These are phyloP conservation scores for Hylodesmum podocarpum DNA, from an alignment of 306 rosid species.

Conservation along the genomic window DNA sequence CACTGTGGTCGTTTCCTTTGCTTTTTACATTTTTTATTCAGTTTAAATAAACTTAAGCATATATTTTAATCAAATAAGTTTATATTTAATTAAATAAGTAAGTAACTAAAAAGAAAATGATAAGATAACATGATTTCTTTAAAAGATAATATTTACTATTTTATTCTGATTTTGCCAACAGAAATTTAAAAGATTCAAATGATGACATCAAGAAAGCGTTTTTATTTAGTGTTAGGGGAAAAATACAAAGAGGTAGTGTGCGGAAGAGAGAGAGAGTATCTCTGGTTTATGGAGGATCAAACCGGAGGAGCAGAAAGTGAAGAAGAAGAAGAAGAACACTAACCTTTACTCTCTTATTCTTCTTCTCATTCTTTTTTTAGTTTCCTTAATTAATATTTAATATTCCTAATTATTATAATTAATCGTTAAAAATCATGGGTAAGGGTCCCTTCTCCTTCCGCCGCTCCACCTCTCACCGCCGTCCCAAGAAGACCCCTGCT, in stretches of 20 bases:
- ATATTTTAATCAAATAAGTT: too few species aligned
- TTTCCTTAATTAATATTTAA: too few species aligned
- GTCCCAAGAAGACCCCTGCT: constrained; percentile 44
- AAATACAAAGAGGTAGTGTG: neutral
- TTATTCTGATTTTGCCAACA: too few species aligned
- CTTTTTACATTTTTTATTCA: too few species aligned
- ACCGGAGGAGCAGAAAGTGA: constrained; percentile 13
- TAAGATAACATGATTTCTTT: too few species aligned
- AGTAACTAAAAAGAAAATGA: too few species aligned
- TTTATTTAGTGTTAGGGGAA: too few species aligned
- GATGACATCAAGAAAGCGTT: too few species aligned
- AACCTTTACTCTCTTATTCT: neutral
- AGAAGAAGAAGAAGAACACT: neutral
- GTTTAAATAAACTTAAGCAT: too few species aligned
- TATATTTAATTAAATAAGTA: too few species aligned
- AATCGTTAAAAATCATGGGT: constrained; percentile 41
- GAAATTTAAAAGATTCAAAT: too few species aligned
- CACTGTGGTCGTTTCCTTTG: constrained; percentile 47
- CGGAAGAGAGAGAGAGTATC: neutral
- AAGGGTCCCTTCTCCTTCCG: constrained; percentile 66
- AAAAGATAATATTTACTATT: too few species aligned
- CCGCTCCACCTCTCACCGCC: constrained; percentile 63
- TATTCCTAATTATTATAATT: neutral
- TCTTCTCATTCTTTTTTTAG: neutral
- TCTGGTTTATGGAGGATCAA: constrained; percentile 35